Evolutionary conservation across 768 basidiomycete species (phyloP).

Genomic region (Hortiboletus campestris): DNA sequence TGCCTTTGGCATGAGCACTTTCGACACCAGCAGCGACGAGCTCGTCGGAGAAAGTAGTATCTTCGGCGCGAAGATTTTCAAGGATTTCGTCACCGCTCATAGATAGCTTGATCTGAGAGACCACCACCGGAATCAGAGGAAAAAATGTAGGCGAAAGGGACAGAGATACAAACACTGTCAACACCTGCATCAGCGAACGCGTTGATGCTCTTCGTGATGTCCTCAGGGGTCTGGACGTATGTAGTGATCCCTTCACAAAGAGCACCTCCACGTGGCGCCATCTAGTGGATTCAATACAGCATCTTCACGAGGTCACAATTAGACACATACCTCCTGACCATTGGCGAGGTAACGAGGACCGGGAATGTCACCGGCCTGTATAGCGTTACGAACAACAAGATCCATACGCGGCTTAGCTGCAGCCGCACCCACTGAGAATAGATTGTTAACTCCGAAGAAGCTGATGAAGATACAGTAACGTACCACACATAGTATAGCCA

Average conservation of each 20-base stretch:
- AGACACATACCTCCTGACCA: slow-evolving; percentile 31
- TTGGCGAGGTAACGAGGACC: slow-evolving; percentile 38
- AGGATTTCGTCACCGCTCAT: slow-evolving; percentile 40
- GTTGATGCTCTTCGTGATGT: slow-evolving; percentile 27
- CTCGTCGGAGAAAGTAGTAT: slow-evolving; percentile 34
- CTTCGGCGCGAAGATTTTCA: slow-evolving; percentile 34
- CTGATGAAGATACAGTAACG: not conserved
- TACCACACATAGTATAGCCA: slow-evolving; percentile 39
- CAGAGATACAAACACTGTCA: slow-evolving; percentile 15
- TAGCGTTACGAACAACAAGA: slow-evolving; percentile 34
- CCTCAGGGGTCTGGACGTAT: slow-evolving; percentile 30
- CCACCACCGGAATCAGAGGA: not conserved
- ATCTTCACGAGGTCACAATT: not conserved
- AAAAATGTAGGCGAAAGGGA: not conserved
- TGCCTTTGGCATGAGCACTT: slow-evolving; percentile 34
- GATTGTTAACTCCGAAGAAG: not conserved
- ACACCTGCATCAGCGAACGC: slow-evolving; percentile 25
- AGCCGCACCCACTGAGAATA: slow-evolving; percentile 32
- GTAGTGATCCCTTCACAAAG: slow-evolving; percentile 34
- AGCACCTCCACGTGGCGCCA: slow-evolving; percentile 32
- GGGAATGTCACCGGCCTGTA: slow-evolving; percentile 33
- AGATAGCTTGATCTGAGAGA: slow-evolving; percentile 31
- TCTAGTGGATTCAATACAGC: slow-evolving; percentile 9
- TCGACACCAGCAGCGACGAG: slow-evolving; percentile 35
- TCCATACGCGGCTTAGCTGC: slow-evolving; percentile 35